phyloP scores from a whole-genome alignment of 2,329 filamentous ascomycete species.

The Fusarium compactum region DNA sequence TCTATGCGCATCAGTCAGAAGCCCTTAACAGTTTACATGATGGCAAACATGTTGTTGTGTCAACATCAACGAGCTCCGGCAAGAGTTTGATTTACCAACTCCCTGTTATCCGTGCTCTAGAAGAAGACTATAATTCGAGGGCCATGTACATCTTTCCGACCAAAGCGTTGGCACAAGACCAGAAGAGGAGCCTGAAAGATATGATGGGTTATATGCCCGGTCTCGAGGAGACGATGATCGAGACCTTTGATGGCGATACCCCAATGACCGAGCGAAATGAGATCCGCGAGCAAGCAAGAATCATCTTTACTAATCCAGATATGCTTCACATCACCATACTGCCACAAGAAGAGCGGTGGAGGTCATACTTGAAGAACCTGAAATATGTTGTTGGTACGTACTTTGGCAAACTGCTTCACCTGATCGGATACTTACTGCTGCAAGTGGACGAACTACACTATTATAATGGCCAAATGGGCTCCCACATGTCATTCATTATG shows the following conservation, averaged over 20 bases:
- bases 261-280: constrained; percentile 80
- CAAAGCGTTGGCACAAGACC: constrained; percentile 95
- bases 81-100: constrained; percentile 99
- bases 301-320: constrained; percentile 98
- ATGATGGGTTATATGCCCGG: constrained; percentile 84
- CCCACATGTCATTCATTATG: constrained; percentile 96
- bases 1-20: constrained; percentile 93
- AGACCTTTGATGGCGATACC: constrained; percentile 97
- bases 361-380: constrained; percentile 87
- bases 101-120: constrained; percentile 87
- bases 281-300: constrained; percentile 88
- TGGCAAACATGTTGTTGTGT: constrained; percentile 88
- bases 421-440: constrained; percentile 9
- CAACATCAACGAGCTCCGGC: constrained; percentile 95
- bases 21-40: constrained; percentile 89
- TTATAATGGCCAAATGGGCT: constrained; percentile 94
- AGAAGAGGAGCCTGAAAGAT: constrained; percentile 87
- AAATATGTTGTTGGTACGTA: constrained; percentile 81
- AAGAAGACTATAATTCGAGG: constrained; percentile 79
- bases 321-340: constrained; percentile 97
- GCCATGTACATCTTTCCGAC: constrained; percentile 99
- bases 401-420: neutral
- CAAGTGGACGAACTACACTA: constrained; percentile 88
- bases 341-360: constrained; percentile 91
- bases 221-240: constrained; percentile 80